These are phyloP conservation scores for Talaromyces sp. DNA, from an alignment of 2,329 filamentous ascomycete genomes.

Conservation along the genomic window DNA sequence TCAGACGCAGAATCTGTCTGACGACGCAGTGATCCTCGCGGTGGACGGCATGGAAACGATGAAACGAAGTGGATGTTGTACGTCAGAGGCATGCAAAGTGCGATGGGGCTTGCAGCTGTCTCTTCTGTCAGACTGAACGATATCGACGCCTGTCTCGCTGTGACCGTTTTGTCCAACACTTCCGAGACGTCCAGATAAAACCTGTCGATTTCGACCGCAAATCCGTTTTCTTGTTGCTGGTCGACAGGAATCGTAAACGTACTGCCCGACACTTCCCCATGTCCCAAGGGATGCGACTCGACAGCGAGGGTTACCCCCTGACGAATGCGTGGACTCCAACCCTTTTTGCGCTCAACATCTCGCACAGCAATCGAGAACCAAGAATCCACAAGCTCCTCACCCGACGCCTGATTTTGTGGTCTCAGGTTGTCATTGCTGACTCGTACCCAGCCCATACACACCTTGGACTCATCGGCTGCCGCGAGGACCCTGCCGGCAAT, in stretches of 20 bases:
- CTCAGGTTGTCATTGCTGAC: constrained; percentile 21
- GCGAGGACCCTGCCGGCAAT: constrained; percentile 51
- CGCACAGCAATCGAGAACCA: constrained; percentile 45
- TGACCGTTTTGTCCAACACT: constrained; percentile 2
- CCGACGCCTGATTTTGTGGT: constrained; percentile 13
- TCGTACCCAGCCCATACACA: constrained; percentile 54
- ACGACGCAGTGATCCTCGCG: constrained; percentile 25
- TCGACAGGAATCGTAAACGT: constrained; percentile 37
- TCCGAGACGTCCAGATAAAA: neutral
- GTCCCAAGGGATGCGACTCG: constrained; percentile 36
- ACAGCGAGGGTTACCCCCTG: constrained; percentile 33
- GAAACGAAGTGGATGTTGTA: constrained; percentile 52
- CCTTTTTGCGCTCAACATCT: constrained; percentile 13
- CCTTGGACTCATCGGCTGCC: constrained; percentile 37
- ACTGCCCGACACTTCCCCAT: constrained; percentile 30
- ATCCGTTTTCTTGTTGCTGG: neutral
- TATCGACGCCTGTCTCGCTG: constrained; percentile 21
- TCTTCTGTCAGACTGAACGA: constrained; percentile 19
- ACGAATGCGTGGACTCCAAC: constrained; percentile 34
- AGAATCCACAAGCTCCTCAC: constrained; percentile 31
- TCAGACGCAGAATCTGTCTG: neutral
- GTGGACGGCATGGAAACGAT: constrained; percentile 49
- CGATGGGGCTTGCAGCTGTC: neutral
- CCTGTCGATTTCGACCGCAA: constrained; percentile 4
- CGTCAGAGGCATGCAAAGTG: constrained; percentile 31